Conservation (phyloP, 352 stramenopile species). For the Phytophthora melonis region DNA sequence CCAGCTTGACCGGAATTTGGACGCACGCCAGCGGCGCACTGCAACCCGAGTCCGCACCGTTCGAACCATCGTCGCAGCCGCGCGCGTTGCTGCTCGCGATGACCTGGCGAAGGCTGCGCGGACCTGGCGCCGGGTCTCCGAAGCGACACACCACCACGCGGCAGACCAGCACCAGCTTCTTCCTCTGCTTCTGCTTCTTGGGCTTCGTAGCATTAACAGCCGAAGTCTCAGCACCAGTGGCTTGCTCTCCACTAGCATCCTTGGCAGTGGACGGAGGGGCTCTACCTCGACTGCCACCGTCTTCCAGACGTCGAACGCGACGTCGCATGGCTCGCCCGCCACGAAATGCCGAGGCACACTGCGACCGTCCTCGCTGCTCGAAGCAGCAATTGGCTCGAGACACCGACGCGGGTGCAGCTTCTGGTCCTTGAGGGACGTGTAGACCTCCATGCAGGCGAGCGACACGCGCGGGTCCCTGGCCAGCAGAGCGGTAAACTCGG, state of each 20-base stretch:
- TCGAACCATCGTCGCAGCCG: background rate
- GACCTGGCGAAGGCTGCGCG: constrained; percentile 26
- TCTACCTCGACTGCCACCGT: constrained; percentile 25
- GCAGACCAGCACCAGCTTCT: constrained; percentile 61
- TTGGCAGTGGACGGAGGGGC: background rate
- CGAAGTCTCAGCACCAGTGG: background rate
- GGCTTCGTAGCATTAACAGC: constrained; percentile 12
- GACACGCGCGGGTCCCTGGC: constrained; percentile 41
- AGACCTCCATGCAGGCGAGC: constrained; percentile 57
- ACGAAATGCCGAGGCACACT: constrained; percentile 34
- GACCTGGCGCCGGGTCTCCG: constrained; percentile 43
- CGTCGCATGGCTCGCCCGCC: constrained; percentile 18
- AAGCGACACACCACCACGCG: constrained; percentile 64
- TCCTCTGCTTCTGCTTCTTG: constrained; percentile 49
- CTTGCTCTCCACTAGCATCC: background rate
- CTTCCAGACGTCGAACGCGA: constrained; percentile 75
- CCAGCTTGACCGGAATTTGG: constrained; percentile 65
- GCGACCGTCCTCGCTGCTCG: constrained; percentile 15
- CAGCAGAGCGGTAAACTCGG: constrained; percentile 42
- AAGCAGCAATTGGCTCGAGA: constrained; percentile 15
- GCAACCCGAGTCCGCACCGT: background rate
- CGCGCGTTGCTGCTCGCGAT: constrained; percentile 20
- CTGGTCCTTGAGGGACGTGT: constrained; percentile 69
- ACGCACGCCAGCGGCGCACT: constrained; percentile 4
- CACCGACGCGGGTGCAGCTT: constrained; percentile 74